Base-by-base conservation (phyloP, 805 yeast species). In the Starmerella etchellsii region DNA sequence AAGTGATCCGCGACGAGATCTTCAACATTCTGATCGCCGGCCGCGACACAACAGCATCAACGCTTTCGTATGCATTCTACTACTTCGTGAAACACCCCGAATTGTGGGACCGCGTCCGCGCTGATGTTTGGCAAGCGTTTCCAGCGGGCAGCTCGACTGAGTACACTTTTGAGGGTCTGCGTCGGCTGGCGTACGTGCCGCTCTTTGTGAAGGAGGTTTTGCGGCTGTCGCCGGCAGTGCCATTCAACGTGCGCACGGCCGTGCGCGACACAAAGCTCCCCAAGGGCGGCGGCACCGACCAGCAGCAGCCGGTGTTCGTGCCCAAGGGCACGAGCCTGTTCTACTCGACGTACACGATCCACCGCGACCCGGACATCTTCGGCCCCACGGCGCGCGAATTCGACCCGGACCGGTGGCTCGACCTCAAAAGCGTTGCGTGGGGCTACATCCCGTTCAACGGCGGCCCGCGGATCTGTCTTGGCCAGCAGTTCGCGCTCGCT, bases 401-500 rank as follows among this genome's bases (percentile, higher is more conserved):
- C 55, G 50, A 54, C 9, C 73, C 73, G 7, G 73, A 68, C 53
- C 61, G 75, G 36, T 70, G 75, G 75, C 52, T 47, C 3, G 29
- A 20, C 31, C 58, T 43, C 47, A 53, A 58, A 31, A 57, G 40
- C 55, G 56, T 59, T 36, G 63, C 68, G 13, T 67, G 71, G 70
- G 64, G 63, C 15, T 67, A 62, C 46, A 51, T 66, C 27, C 71
- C 72, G 27, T 67, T 67, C 54, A 66, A 67, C 48, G 73, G 73
- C 31, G 73, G 73, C 8, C 72, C 73, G 27, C 56, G 73, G 41
- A 66, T 68, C 39, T 68, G 73, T 48, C 54, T 68, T 38, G 73
- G 72, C 21, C 73, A 68, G 54, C 73, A 68, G 51, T 68, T 68
- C 58, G 73, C 72, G 10, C 62, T 67, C 29, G 66, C 71, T 15